phyloP scores from a whole-genome alignment of 2,329 filamentous ascomycete genomes.

The Orbilia brochopaga region DNA sequence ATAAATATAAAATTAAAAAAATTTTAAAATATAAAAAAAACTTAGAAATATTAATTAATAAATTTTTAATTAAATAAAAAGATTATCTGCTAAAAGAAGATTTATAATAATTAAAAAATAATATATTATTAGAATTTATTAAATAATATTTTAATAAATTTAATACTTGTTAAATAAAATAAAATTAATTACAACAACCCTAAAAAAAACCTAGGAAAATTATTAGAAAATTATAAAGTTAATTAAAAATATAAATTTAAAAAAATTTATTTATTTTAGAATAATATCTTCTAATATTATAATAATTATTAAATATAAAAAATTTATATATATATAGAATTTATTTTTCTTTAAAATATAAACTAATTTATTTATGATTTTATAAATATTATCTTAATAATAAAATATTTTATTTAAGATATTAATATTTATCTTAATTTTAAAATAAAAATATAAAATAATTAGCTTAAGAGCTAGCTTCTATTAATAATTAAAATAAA shows the following conservation, averaged over 20 bases:
- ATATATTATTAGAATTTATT: constrained; percentile 1
- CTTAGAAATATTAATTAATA: neutral
- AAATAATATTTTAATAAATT: neutral
- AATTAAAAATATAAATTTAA: constrained; percentile 8
- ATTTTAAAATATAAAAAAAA: neutral
- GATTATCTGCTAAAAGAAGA: neutral
- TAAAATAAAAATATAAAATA: neutral
- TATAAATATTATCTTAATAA: constrained; percentile 4
- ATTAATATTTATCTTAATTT: neutral
- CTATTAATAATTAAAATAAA: no score
- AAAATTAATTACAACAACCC: neutral
- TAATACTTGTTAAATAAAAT: neutral
- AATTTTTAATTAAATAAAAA: neutral
- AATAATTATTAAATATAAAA: neutral
- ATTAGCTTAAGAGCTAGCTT: neutral
- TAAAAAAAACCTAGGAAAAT: neutral
- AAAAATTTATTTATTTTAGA: constrained; percentile 2
- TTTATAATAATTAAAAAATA: neutral
- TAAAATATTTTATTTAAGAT: neutral
- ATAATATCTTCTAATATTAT: neutral
- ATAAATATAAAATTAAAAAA: neutral
- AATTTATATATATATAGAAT: constrained; percentile 4
- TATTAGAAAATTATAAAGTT: neutral
- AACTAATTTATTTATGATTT: constrained; percentile 6
- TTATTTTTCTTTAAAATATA: neutral